Percentiles rank a stretch among this genome's conserved stretches.
These are phyloP conservation scores for Phaeodactylum tricornutum DNA, from an alignment of 108 stramenopile species.

Conservation along the genomic window DNA sequence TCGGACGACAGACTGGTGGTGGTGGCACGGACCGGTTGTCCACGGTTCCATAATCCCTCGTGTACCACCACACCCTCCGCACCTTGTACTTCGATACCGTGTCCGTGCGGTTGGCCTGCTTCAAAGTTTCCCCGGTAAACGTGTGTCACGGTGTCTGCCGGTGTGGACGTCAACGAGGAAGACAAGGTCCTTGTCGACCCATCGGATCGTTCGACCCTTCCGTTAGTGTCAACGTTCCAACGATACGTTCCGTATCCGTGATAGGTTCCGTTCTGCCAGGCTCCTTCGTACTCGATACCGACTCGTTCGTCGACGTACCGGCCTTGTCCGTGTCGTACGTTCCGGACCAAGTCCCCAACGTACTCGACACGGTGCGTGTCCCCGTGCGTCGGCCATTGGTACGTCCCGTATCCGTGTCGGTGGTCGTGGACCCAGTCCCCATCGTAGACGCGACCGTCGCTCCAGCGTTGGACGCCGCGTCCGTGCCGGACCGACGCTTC, in stretches of 20 bases:
- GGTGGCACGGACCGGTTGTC: conserved; percentile 1
- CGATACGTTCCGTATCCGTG: conserved; percentile 18
- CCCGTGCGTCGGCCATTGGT: neutral
- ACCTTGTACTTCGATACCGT: conserved; percentile 4
- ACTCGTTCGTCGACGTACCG: neutral
- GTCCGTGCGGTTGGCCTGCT: conserved; percentile 26
- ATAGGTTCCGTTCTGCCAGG: conserved; percentile 14
- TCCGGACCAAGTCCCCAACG: conserved; percentile 1
- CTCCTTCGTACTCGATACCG: conserved; percentile 15
- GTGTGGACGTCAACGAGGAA: neutral
- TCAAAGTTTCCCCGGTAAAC: conserved; percentile 20
- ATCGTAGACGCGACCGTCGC: conserved; percentile 23
- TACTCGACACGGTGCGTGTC: conserved; percentile 1
- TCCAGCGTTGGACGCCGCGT: neutral
- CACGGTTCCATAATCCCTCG: conserved; percentile 11
- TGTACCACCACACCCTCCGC: conserved; percentile 2
- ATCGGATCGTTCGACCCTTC: neutral
- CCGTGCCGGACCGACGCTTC: conserved; percentile 8
- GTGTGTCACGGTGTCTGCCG: too few species aligned
- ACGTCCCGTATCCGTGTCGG: conserved; percentile 9
- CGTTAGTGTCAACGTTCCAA: neutral
- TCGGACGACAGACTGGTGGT: neutral
- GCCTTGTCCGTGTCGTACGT: conserved; percentile 7
- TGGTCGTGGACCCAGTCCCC: conserved; percentile 10
- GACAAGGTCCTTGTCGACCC: neutral